These are phyloP conservation scores for Dillenia suffruticosa DNA, from an alignment of 164 flowering plant genomes.

Conservation along the genomic window DNA sequence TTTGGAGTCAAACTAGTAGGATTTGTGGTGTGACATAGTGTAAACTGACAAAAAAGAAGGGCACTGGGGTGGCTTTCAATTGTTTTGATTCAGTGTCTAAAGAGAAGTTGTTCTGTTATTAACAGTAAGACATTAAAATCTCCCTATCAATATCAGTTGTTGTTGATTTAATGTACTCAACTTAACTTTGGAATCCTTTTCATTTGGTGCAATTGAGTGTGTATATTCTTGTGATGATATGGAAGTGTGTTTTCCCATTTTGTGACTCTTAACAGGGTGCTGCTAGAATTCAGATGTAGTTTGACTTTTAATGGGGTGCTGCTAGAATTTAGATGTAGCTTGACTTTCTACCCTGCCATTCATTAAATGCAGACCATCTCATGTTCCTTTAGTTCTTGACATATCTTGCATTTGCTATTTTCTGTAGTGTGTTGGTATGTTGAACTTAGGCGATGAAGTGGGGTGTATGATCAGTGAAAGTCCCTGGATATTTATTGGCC, in stretches of 20 bases:
- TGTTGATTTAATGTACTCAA: too few species aligned
- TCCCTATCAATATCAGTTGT: too few species aligned
- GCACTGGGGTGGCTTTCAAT: too few species aligned
- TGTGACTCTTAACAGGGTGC: neutral
- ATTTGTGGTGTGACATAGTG: too few species aligned
- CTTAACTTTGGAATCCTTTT: too few species aligned
- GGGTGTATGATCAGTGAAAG: constrained; percentile 97
- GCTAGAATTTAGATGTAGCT: neutral
- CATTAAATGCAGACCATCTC: neutral
- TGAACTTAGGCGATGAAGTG: constrained; percentile 73
- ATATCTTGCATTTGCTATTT: constrained; percentile 2
- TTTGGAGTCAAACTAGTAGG: too few species aligned
- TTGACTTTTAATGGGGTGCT: neutral
- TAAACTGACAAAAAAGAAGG: too few species aligned
- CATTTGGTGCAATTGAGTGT: too few species aligned
- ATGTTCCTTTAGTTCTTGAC: neutral
- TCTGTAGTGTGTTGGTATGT: constrained; percentile 55
- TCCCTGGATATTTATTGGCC: constrained; percentile 90
- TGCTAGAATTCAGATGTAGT: neutral
- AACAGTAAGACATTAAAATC: too few species aligned
- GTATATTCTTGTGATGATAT: too few species aligned
- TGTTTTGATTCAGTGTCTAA: too few species aligned
- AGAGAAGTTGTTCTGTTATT: too few species aligned
- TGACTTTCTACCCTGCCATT: neutral
- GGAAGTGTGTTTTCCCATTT: neutral